Conservation (phyloP, 352 stramenopile genomes). For the Phytophthora hybrid region DNA sequence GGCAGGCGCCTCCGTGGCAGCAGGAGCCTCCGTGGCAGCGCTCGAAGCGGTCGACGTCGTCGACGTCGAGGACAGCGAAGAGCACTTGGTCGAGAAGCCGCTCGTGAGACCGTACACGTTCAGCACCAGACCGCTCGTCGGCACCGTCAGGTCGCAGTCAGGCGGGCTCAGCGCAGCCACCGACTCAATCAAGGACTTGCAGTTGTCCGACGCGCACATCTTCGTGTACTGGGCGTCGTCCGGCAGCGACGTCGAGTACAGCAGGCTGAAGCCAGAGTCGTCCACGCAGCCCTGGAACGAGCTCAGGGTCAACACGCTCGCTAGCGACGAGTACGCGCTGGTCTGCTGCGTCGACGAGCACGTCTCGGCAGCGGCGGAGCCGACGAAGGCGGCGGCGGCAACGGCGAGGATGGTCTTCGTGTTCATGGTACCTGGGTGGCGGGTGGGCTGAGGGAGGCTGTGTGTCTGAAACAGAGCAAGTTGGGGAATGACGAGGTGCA, state of each 20-base stretch:
- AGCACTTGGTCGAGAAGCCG: slow-evolving; percentile 24
- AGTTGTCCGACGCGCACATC: slow-evolving; percentile 37
- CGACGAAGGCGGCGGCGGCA: slow-evolving; percentile 33
- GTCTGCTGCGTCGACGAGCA: slow-evolving; percentile 17
- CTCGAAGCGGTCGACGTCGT: slow-evolving; percentile 4
- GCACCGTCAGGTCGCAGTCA: slow-evolving; percentile 34
- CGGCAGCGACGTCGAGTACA: slow-evolving; percentile 33
- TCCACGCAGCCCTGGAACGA: neutral
- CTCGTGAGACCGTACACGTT: slow-evolving; percentile 26
- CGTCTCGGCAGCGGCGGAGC: slow-evolving; percentile 21
- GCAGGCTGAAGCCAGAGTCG: slow-evolving; percentile 34
- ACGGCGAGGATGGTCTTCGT: slow-evolving; percentile 31
- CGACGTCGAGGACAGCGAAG: slow-evolving; percentile 17
- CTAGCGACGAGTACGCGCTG: slow-evolving; percentile 25
- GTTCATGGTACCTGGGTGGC: slow-evolving; percentile 31
- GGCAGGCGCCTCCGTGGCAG: too few species aligned
- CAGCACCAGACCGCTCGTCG: slow-evolving; percentile 28
- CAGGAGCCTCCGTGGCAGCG: slow-evolving; percentile 4
- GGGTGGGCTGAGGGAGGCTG: slow-evolving; percentile 8
- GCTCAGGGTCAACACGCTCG: too few species aligned
- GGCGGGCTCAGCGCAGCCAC: slow-evolving; percentile 20
- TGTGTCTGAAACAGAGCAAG: slow-evolving; percentile 26
- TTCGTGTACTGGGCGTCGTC: slow-evolving; percentile 25
- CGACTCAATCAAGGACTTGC: slow-evolving; percentile 25
- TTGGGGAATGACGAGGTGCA: slow-evolving; percentile 25